Conservation (phyloP, 345 rosid species). For the Boechera divaricarpa region DNA sequence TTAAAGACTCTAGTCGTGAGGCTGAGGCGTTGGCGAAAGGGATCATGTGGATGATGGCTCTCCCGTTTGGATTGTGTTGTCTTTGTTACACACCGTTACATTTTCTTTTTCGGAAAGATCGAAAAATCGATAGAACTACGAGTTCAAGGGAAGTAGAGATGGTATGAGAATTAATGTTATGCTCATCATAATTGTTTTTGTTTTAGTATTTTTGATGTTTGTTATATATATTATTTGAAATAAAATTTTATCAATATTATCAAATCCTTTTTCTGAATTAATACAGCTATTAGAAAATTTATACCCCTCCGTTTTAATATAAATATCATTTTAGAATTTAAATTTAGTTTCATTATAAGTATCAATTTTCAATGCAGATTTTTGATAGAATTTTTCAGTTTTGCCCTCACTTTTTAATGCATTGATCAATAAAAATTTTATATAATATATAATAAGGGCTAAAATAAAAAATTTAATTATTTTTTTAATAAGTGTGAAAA, state of each 20-base stretch:
- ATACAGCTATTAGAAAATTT: background rate
- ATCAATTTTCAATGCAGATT: no score
- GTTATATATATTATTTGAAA: background rate
- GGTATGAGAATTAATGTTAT: background rate
- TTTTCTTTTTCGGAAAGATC: conserved; percentile 58
- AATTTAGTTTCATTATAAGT: no score
- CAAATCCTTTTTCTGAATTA: background rate
- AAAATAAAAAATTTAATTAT: no score
- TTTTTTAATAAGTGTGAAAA: no score
- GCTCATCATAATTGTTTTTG: background rate
- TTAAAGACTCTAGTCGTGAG: conserved; percentile 58
- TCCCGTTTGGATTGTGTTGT: conserved; percentile 81
- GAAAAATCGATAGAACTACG: conserved; percentile 55
- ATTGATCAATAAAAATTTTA: no score
- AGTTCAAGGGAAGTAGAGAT: conserved; percentile 59
- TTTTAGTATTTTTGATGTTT: background rate
- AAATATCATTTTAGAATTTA: no score
- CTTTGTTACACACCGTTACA: conserved; percentile 82
- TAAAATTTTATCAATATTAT: background rate
- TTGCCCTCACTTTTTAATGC: no score
- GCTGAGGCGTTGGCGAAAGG: conserved; percentile 83
- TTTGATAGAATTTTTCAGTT: no score
- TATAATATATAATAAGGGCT: no score
- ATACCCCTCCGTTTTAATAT: no score
- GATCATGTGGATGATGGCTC: conserved; percentile 76